Percentiles rank a stretch among this genome's conserved stretches.
phyloP scores from a whole-genome alignment of 1,284 basidiomycete genomes.

The Ustilago vetiveriae region DNA sequence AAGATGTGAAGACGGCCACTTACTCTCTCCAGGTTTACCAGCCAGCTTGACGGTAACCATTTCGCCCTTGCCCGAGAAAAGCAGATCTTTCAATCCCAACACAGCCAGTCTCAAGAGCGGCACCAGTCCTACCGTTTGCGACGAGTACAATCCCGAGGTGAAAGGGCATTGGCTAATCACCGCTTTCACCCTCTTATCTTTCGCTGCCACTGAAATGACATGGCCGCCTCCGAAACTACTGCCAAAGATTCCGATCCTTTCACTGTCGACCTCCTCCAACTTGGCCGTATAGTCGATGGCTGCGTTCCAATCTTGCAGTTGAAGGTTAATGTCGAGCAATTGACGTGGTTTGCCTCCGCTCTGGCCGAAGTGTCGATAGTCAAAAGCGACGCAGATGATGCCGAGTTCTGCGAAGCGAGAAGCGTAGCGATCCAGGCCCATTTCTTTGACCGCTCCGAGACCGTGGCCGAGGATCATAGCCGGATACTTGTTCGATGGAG shows the following conservation, averaged over 20 bases:
- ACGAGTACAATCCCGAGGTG: constrained; percentile 46
- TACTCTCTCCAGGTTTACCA: constrained; percentile 40
- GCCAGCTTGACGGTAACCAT: constrained; percentile 37
- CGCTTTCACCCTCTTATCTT: constrained; percentile 45
- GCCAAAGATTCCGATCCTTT: constrained; percentile 54
- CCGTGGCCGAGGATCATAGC: constrained; percentile 54
- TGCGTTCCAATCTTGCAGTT: constrained; percentile 53
- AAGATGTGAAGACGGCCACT: too few relatives aligned
- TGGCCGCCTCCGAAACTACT: constrained; percentile 60
- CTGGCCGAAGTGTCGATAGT: constrained; percentile 53
- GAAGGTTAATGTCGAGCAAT: constrained; percentile 42
- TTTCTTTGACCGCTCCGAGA: constrained; percentile 49
- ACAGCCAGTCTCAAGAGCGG: constrained; percentile 24
- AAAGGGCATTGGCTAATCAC: constrained; percentile 60
- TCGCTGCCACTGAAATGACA: constrained; percentile 49
- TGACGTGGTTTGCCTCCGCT: constrained; percentile 45
- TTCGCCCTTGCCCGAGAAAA: constrained; percentile 31
- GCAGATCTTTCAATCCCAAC: constrained; percentile 29
- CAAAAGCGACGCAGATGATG: constrained; percentile 51
- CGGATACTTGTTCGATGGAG: constrained; percentile 9
- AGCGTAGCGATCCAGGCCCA: constrained; percentile 48
- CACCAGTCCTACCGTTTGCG: constrained; percentile 19
- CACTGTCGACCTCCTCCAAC: constrained; percentile 40
- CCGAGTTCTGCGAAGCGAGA: constrained; percentile 41
- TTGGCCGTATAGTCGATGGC: constrained; percentile 33